Evolutionary conservation across 768 basidiomycete species (phyloP).

Genomic region (Leucocoprinus sp.): DNA sequence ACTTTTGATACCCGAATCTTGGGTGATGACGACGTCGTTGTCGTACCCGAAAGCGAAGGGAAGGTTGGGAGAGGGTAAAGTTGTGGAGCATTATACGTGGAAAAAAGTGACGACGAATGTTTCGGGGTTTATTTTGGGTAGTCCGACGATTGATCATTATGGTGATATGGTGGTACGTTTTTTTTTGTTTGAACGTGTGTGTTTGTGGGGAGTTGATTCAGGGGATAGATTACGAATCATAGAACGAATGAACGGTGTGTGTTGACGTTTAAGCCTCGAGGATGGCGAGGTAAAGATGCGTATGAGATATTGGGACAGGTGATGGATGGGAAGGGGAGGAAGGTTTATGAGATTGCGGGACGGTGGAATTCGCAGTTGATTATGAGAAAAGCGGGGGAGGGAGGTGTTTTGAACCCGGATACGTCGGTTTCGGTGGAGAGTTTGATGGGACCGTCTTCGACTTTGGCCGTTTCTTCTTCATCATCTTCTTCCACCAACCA

Average conservation of each 20-base stretch:
- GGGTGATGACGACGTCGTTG: conserved; percentile 35
- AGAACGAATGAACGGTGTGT: conserved; percentile 82
- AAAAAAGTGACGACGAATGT: conserved; percentile 90
- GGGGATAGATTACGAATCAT: conserved; percentile 72
- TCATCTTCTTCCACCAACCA: conserved; percentile 25
- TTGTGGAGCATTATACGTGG: conserved; percentile 90
- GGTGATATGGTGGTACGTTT: conserved; percentile 84
- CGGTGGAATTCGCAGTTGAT: conserved; percentile 95
- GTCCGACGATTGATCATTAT: conserved; percentile 84
- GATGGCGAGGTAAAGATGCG: conserved; percentile 89
- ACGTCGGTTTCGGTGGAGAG: conserved; percentile 31
- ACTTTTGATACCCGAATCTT: conserved; percentile 53
- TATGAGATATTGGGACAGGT: conserved; percentile 90
- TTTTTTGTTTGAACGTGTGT: not conserved
- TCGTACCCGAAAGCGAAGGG: conserved; percentile 53
- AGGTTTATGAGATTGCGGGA: conserved; percentile 85
- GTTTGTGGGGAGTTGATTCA: not conserved
- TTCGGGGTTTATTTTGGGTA: conserved; percentile 89
- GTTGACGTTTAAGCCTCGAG: conserved; percentile 92
- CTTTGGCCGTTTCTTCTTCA: too few species aligned
- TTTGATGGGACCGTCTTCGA: too few species aligned
- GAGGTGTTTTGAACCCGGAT: conserved; percentile 67
- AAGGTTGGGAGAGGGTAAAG: conserved; percentile 36
- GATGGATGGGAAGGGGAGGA: conserved; percentile 49
- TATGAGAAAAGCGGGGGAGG: conserved; percentile 57